Evolutionary conservation across 495 filamentous ascomycete genomes (phyloP), one percentile per base, ranked within the genome.

Genomic region (Jackrogersella minutella): DNA sequence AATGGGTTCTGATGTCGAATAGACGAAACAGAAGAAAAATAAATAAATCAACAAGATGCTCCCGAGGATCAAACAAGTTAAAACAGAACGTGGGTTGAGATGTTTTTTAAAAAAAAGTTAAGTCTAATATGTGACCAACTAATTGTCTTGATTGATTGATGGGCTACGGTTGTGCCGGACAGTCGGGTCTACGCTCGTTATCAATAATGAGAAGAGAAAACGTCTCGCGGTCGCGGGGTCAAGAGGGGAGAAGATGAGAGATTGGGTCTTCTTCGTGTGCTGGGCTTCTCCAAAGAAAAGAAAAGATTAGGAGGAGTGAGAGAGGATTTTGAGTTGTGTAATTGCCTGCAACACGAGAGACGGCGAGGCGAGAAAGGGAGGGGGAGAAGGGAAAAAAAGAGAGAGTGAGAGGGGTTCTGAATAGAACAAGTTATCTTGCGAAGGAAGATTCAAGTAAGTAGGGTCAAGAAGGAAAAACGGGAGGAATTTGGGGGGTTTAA

Each of bases 11-110:
- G 33, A 60, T 58, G 40, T 62, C 58, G 51, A 49, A 70, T 40
- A 46, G 67, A 59, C 50, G 62, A 69, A 67, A 58, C 31, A 62
- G 56, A 66, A 50, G 64, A 50, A 77, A 76, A 78, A 73, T 26
- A 47, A n/a, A n/a, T n/a, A n/a, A n/a, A 76, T 78, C 75, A 74
- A 76, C 73, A 70, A 60, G 69, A 78, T 67, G 51, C 74, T 74
- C 70, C 58, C 63, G 41, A 59, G 58, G 54, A 71, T 68, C 52
- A 62, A 61, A 59, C 51, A 46, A 65, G 62, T 52, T 65, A 19
- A 22, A n/a, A 55, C 21, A 56, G 22, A 56, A 62, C 44, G 46
- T 54, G 30, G 49, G 52, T 52, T 17, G 43, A 30, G 7, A 30
- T 3, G 26, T 30, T 3, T 3, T 3, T 30, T 30, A 30, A 30